Conservation (phyloP, 148 eudicot species). For the Mesembryanthemum crystallinum region DNA sequence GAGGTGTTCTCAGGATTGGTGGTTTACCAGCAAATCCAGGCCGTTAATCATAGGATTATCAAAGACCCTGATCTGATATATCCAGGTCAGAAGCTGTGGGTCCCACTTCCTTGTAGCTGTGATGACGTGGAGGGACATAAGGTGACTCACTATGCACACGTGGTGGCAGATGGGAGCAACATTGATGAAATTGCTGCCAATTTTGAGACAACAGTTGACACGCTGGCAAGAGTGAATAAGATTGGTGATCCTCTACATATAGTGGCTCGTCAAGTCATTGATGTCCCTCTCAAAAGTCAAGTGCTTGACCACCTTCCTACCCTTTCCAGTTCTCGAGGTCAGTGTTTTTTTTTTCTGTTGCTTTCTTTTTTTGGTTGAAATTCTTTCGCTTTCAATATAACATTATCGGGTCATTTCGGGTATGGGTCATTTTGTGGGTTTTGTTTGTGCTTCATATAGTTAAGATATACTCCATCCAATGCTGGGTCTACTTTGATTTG, state of each 20-base stretch:
- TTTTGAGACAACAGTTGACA: slow-evolving; percentile 32
- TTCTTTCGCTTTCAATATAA: too few species aligned
- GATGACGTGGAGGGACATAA: slow-evolving; percentile 51
- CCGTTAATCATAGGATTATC: slow-evolving; percentile 34
- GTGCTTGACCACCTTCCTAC: not conserved
- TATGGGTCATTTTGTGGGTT: too few species aligned
- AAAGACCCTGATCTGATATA: slow-evolving; percentile 24
- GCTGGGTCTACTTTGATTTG: too few species aligned
- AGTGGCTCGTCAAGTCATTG: slow-evolving; percentile 43
- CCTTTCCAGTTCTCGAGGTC: not conserved
- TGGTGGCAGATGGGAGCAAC: slow-evolving; percentile 38
- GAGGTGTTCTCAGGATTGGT: slow-evolving; percentile 49
- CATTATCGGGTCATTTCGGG: too few species aligned
- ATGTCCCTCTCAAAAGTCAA: slow-evolving; percentile 68
- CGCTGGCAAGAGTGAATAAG: slow-evolving; percentile 39
- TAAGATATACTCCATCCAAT: too few species aligned
- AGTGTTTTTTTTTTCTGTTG: not conserved
- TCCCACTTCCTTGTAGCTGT: slow-evolving; percentile 80
- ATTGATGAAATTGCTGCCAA: slow-evolving; percentile 46
- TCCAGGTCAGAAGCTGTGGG: slow-evolving; percentile 50
- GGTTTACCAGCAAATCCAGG: slow-evolving; percentile 41
- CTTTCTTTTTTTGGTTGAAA: too few species aligned
- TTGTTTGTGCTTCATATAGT: too few species aligned
- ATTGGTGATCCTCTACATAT: slow-evolving; percentile 30
- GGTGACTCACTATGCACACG: slow-evolving; percentile 57